Conservation (phyloP, 2,329 filamentous ascomycete genomes). For the Pseudogymnoascus sp. region DNA sequence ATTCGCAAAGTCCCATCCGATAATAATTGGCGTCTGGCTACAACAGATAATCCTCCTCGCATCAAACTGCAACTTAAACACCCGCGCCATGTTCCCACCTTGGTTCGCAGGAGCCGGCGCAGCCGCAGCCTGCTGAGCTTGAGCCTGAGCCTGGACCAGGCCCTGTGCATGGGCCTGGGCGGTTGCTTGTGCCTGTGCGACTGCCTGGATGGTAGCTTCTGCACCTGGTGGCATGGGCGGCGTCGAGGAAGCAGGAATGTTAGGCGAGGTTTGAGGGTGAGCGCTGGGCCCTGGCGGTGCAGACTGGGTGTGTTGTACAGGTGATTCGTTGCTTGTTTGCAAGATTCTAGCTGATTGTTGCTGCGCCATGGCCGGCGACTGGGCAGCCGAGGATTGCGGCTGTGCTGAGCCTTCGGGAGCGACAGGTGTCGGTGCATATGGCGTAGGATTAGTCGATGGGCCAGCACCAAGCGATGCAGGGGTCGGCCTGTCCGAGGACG, state of each 20-base stretch:
- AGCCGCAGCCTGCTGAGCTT: conserved; percentile 14
- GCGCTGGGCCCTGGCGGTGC: neutral
- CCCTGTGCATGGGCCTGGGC: conserved; percentile 11
- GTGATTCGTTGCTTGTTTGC: neutral
- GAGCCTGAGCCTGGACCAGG: conserved; percentile 29
- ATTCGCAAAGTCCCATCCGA: conserved; percentile 96
- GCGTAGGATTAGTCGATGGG: neutral
- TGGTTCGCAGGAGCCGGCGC: neutral
- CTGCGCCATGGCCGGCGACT: neutral
- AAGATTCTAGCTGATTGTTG: neutral
- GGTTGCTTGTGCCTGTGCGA: neutral
- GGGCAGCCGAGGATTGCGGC: neutral
- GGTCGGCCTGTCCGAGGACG: neutral
- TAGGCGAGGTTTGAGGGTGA: neutral
- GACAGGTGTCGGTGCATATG: neutral
- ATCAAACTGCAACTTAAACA: conserved; percentile 97
- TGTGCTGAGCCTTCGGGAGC: neutral
- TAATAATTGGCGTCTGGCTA: conserved; percentile 82
- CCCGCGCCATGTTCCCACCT: conserved; percentile 44
- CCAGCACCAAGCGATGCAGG: neutral
- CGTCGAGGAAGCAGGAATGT: neutral
- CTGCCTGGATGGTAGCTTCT: neutral
- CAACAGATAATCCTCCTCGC: conserved; percentile 89
- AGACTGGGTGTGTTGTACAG: neutral
- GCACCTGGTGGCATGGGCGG: neutral